phyloP scores from a whole-genome alignment of 129 eudicot species.

The Flaveria trinervia region DNA sequence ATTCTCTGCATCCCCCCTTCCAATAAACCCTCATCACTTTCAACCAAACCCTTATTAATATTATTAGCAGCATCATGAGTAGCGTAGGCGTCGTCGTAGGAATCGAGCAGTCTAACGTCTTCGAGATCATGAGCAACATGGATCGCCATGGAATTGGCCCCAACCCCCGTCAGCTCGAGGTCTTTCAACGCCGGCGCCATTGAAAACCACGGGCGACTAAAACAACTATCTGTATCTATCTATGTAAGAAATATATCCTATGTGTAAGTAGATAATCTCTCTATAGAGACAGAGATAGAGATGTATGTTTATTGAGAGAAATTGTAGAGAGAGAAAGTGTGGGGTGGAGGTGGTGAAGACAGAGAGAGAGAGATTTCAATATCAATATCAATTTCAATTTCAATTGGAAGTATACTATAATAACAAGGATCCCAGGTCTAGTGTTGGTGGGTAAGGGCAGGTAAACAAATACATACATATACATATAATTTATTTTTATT shows the following conservation, averaged over 20 bases:
- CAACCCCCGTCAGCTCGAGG: slow-evolving; percentile 59
- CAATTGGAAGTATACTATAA: background rate
- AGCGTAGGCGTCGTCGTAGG: slow-evolving; percentile 40
- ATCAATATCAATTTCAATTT: too few species aligned
- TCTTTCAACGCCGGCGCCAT: slow-evolving; percentile 58
- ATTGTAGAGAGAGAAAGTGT: slow-evolving; percentile 39
- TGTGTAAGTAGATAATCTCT: background rate
- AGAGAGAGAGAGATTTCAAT: background rate
- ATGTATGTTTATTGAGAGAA: background rate
- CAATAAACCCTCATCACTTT: background rate
- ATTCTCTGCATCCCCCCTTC: slow-evolving; percentile 41
- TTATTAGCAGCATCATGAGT: background rate
- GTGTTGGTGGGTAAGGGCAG: slow-evolving; percentile 44
- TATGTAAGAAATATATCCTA: background rate
- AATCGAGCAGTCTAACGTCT: slow-evolving; percentile 70
- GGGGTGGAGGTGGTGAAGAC: slow-evolving; percentile 33
- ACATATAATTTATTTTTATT: background rate
- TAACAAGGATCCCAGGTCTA: slow-evolving; percentile 12
- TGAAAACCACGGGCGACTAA: slow-evolving; percentile 36
- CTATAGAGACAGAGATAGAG: slow-evolving; percentile 22
- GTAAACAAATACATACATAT: slow-evolving; percentile 32
- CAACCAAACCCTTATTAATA: too few species aligned
- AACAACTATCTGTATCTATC: slow-evolving; percentile 20
- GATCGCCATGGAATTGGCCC: slow-evolving; percentile 29
- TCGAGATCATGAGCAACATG: slow-evolving; percentile 48